phyloP scores from a whole-genome alignment of 495 filamentous ascomycete species.

The Tuber indicum region DNA sequence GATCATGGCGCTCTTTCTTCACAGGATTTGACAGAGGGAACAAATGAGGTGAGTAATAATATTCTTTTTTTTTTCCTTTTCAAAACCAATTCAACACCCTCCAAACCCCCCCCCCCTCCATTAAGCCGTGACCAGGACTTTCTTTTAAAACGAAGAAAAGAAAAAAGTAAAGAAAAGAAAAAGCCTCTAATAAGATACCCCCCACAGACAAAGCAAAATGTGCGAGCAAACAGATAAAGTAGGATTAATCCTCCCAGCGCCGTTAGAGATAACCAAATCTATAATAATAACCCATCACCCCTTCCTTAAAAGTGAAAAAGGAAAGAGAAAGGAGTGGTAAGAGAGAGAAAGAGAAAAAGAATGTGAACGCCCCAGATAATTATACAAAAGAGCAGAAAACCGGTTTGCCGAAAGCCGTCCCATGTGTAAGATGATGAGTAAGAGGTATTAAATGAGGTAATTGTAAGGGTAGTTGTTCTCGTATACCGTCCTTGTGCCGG shows the following conservation, averaged over 20 bases:
- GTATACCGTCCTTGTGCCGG: not conserved
- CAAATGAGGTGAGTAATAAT: constrained; percentile 2
- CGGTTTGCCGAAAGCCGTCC: not conserved
- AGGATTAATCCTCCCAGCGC: constrained; percentile 3
- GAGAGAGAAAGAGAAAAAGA: not conserved
- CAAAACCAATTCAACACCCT: not conserved
- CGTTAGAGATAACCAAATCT: constrained; percentile 3
- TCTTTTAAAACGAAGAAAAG: not conserved
- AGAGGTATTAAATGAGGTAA: not conserved
- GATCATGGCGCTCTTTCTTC: not conserved
- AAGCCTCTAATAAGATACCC: constrained; percentile 6
- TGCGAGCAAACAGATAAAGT: not conserved
- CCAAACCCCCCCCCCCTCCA: not conserved
- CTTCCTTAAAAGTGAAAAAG: not conserved
- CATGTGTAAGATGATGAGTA: not conserved
- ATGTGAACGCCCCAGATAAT: constrained; percentile 1
- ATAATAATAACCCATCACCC: not conserved
- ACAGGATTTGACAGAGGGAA: not conserved
- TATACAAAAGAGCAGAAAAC: constrained; percentile 1
- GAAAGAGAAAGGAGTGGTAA: not conserved
- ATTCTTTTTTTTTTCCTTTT: not conserved
- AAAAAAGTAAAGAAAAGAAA: not conserved
- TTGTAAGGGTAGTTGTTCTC: not conserved
- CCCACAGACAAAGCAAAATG: not conserved
- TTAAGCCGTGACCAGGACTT: not conserved